phyloP scores from a whole-genome alignment of 495 filamentous ascomycete genomes.

The Neurospora sp. region DNA sequence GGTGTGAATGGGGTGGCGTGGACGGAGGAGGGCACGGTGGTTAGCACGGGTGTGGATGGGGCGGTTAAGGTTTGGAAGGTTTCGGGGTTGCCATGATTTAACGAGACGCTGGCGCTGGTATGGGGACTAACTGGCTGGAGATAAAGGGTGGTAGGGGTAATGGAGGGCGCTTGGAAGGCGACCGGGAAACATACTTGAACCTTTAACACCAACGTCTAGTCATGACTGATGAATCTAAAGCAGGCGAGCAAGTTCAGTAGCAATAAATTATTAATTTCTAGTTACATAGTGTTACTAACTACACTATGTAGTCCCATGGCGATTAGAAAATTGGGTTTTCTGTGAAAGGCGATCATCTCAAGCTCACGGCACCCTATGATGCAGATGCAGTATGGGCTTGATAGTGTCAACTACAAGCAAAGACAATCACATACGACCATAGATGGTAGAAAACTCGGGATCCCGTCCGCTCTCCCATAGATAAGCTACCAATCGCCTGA shows the following conservation, averaged over 20 bases:
- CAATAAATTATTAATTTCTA: background rate
- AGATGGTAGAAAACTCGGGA: conserved; percentile 28
- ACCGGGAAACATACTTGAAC: background rate
- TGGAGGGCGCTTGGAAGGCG: background rate
- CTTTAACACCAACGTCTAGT: background rate
- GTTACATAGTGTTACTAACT: background rate
- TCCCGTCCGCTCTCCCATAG: conserved; percentile 36
- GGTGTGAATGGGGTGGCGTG: conserved; percentile 84
- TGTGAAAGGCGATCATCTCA: background rate
- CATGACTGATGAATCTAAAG: background rate
- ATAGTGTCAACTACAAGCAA: background rate
- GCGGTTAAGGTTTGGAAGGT: conserved; percentile 85
- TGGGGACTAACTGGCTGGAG: background rate
- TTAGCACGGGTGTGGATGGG: conserved; percentile 77
- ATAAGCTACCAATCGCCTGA: conserved; percentile 3
- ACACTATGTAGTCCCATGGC: background rate
- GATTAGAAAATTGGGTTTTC: background rate
- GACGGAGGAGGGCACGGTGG: conserved; percentile 61
- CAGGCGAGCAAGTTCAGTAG: background rate
- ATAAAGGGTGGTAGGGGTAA: background rate
- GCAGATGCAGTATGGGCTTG: background rate
- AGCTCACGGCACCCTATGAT: background rate
- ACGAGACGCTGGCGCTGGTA: background rate
- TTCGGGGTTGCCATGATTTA: conserved; percentile 43
- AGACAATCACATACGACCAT: background rate